A percentile compares a stretch with the other conserved stretches of the same genome.
Evolutionary conservation across 257 asterid genomes (phyloP).

Genomic region (Solanum paucissectum): DNA sequence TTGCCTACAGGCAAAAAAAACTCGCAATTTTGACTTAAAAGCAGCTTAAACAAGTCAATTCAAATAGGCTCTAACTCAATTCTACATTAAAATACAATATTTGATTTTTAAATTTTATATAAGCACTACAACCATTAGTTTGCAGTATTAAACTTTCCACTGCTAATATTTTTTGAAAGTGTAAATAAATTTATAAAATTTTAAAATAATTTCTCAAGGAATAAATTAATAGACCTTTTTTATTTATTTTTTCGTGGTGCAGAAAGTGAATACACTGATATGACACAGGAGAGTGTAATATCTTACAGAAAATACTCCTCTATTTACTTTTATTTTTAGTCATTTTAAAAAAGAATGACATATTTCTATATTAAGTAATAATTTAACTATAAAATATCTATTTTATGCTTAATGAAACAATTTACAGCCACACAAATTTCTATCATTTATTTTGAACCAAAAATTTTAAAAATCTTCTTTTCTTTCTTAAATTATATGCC

Average conservation of each 20-base stretch:
- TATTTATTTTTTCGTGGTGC: neutral
- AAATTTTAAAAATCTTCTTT: too few species aligned
- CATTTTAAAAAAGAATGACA: too few species aligned
- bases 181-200: too few species aligned
- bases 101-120: neutral
- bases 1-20: neutral
- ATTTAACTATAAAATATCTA: too few species aligned
- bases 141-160: neutral
- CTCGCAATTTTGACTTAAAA: too few species aligned
- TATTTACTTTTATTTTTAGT: too few species aligned
- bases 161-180: neutral
- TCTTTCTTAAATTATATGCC: too few species aligned
- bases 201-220: neutral
- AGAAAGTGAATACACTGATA: neutral
- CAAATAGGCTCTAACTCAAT: neutral
- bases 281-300: neutral
- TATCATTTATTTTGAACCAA: too few species aligned
- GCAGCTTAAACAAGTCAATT: neutral
- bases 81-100: neutral
- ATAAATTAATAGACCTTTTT: too few species aligned
- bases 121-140: neutral
- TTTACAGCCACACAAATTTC: too few species aligned
- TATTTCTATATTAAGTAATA: too few species aligned
- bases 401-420: too few species aligned
- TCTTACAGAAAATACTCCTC: neutral